Base-by-base conservation (phyloP, 2,329 filamentous ascomycete species). In the Plectosphaerella plurivora region DNA sequence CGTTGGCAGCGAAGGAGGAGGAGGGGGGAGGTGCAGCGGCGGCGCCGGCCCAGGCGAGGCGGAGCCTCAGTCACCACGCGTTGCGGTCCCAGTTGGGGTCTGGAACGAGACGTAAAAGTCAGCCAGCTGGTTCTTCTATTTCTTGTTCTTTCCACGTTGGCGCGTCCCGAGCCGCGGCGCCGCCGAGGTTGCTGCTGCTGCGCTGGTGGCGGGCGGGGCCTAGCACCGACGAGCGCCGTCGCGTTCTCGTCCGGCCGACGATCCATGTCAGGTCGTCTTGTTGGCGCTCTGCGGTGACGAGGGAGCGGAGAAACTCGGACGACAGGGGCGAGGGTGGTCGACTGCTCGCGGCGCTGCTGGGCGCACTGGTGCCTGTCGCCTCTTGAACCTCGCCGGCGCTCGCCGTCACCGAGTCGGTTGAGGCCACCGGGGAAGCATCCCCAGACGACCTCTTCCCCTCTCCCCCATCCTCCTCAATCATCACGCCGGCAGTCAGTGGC, bases 71-170 rank as follows among this genome's bases (percentile, higher is more conserved):
- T 84, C 78, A 94, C 89, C 90, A 94, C 44, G 89, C 88, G 73
- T 92, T 92, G 56, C 89, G 84, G 74, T 96, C 91, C 91, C 91
- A 96, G 73, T 89, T 91, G 18, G 88, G 88, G 71, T 91, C 87
- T 90, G 48, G 48, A 18, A 33, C 14, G 44, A 28, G 37, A 50
- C 39, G 48, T 50, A 42, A 16, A 44, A 28, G 48, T 50, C 37
- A 50, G 48, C 48, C 25, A 33, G 39, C 37, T 49, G 47, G 15
- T 39, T 15, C 35, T 28, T 47, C 11, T 11, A 3, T 12, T 10
- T 15, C 10, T 15, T 16, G 24, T 16, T 28, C n/a, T 9, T 39
- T 49, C 15, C 14, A 15, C 33, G 18, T 25, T 41, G 47, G 36
- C 20, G 35, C 28, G 33, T 48, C 33, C 35, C 46, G 18, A 6